Evolutionary conservation across 208 protist genomes (phyloP), one percentile per base, ranked within the genome.

Genomic region (Balamuthia mandrillaris): DNA sequence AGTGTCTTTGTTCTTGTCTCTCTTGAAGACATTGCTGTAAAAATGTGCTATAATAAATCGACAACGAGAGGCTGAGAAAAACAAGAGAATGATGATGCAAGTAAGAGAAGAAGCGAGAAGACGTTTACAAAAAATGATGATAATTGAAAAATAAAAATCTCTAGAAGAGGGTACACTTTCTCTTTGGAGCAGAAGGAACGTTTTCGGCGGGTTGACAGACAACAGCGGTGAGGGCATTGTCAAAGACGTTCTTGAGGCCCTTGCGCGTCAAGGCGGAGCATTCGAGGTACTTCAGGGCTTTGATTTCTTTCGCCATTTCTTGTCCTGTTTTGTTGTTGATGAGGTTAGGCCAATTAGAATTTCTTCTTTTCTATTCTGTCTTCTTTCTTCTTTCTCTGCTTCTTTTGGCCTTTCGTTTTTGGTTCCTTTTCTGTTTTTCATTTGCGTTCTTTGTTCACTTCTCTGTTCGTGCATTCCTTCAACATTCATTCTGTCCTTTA

Each of bases 201-300:
- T 37, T 2, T n/a, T 24, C 33, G 12, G 33, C 18, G 18, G 27
- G 41, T 14, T 74, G 37, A 33, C 51, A 81, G 33, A 93, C 87
- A 24, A 87, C 92, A 49, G 87, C 77, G 47, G 89, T 63, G 49
- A 96, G 94, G 29, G 92, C 94, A 44, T 91, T 87, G 77, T 96
- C 93, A 60, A 96, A 96, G 18, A 96, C 91, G 45, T 44, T 74
- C 70, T 95, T 96, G 6, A 96, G 74, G 74, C 87, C 88, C 12
- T 92, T 77, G 77, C 96, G 94, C 16, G 91, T 96, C 6, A 93
- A 85, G 21, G 96, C 96, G 44, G 88, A 94, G 90, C 96, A 97
- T 79, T 97, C 95, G 14, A 96, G 45, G 87, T 98, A 97, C 37
- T 92, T 89, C 24, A 90, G 56, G 31, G 94, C 93, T 42, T 83